Evolutionary conservation across 768 basidiomycete genomes (phyloP).

Genomic region (Boletus rufocinnamomeus): DNA sequence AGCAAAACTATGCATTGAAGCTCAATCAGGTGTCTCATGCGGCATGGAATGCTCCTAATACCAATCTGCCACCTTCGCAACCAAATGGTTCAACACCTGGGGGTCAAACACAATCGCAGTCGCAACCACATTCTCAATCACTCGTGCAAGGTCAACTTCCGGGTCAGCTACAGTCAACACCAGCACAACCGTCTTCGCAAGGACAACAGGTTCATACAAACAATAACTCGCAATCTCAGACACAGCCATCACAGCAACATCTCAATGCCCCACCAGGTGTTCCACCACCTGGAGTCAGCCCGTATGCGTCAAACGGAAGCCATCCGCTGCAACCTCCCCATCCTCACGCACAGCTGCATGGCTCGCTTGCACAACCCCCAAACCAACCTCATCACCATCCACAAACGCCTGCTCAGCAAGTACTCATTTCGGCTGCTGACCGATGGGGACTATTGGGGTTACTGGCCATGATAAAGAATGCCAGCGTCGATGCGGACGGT

Average conservation of each 20-base stretch:
- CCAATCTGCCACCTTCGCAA: slow-evolving; percentile 41
- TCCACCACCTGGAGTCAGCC: slow-evolving; percentile 39
- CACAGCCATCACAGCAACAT: slow-evolving; percentile 45
- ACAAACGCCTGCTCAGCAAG: slow-evolving; percentile 91
- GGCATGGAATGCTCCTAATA: slow-evolving; percentile 64
- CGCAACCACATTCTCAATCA: slow-evolving; percentile 28
- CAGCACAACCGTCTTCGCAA: slow-evolving; percentile 32
- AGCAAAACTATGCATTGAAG: slow-evolving; percentile 66
- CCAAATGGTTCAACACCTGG: slow-evolving; percentile 29
- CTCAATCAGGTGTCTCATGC: slow-evolving; percentile 61
- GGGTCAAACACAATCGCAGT: slow-evolving; percentile 26
- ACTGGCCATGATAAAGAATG: slow-evolving; percentile 83
- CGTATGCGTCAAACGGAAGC: slow-evolving; percentile 39
- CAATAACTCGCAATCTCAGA: slow-evolving; percentile 35
- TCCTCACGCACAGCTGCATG: slow-evolving; percentile 39
- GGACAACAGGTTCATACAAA: slow-evolving; percentile 31
- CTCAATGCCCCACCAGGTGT: slow-evolving; percentile 56
- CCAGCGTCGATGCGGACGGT: slow-evolving; percentile 72
- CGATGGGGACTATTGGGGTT: slow-evolving; percentile 91
- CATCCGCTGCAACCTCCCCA: slow-evolving; percentile 35
- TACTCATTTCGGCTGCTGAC: slow-evolving; percentile 90
- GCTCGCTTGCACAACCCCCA: slow-evolving; percentile 31
- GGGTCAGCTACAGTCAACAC: slow-evolving; percentile 20
- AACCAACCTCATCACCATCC: slow-evolving; percentile 53
- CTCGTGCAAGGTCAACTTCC: slow-evolving; percentile 27